Conservation (phyloP, 129 eudicot genomes). For the Rutidosis leptorrhynchoides region DNA sequence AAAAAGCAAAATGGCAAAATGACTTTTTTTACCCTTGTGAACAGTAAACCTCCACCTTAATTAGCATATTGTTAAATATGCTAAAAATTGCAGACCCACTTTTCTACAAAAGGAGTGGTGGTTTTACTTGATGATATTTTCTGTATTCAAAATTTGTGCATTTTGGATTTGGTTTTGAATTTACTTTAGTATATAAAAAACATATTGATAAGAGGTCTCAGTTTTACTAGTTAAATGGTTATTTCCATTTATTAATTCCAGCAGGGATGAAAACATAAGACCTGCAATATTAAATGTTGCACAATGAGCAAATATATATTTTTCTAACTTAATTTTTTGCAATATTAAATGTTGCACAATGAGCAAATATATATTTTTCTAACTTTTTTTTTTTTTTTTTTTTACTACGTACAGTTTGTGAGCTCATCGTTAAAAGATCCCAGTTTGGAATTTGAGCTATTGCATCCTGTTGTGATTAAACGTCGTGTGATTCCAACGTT, state of each 20-base stretch:
- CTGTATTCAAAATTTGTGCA: background rate
- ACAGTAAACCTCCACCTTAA: no score
- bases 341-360: background rate
- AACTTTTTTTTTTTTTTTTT: no score
- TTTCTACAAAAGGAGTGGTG: background rate
- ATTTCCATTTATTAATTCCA: background rate
- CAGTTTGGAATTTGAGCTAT: slow-evolving; percentile 76
- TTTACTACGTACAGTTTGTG: slow-evolving; percentile 57
- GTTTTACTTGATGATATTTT: background rate
- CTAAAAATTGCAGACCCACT: no score
- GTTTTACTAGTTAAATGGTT: background rate
- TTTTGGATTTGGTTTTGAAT: background rate
- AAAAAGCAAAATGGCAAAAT: no score
- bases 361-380: background rate
- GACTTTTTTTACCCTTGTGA: no score
- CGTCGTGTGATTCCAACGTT: slow-evolving; percentile 75
- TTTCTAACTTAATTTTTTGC: background rate
- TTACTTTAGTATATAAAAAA: no score
- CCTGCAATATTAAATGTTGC: background rate
- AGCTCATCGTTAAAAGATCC: slow-evolving; percentile 85
- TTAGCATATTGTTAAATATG: no score
- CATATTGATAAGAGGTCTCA: background rate
- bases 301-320: background rate
- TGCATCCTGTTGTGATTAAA: slow-evolving; percentile 65
- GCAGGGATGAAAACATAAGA: background rate